Evolutionary conservation across 2,329 filamentous ascomycete genomes (phyloP).

Genomic region (Cercospora citrullina): DNA sequence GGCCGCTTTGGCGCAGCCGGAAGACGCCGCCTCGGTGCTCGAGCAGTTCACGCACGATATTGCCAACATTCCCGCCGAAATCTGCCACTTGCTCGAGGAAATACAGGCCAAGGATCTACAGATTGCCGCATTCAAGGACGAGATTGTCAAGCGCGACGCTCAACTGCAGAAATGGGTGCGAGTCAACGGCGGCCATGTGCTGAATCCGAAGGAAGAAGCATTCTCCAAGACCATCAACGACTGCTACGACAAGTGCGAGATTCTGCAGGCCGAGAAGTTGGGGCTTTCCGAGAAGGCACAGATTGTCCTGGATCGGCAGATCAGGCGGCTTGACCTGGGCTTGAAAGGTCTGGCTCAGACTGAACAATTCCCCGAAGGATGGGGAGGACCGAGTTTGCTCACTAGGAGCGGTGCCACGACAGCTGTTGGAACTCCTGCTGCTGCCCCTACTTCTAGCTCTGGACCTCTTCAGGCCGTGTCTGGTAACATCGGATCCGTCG

Average conservation of each 20-base stretch:
- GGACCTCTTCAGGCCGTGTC: constrained; percentile 57
- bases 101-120: constrained; percentile 76
- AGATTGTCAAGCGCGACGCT: constrained; percentile 70
- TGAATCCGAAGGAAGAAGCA: constrained; percentile 72
- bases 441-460: constrained; percentile 46
- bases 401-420: constrained; percentile 39
- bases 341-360: constrained; percentile 60
- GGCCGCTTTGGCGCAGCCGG: constrained; percentile 47
- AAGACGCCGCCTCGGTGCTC: constrained; percentile 68
- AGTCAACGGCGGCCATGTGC: constrained; percentile 68
- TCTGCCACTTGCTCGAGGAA: constrained; percentile 80
- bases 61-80: constrained; percentile 77
- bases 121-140: constrained; percentile 66
- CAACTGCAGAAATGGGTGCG: constrained; percentile 82
- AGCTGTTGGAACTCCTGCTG: constrained; percentile 34
- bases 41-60: constrained; percentile 77
- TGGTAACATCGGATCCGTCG: constrained; percentile 51
- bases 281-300: constrained; percentile 65
- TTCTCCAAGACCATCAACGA: constrained; percentile 66
- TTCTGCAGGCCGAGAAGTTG: constrained; percentile 74
- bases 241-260: constrained; percentile 67
- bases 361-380: constrained; percentile 60
- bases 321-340: constrained; percentile 63
- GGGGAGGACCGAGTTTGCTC: constrained; percentile 60
- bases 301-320: constrained; percentile 63